Evolutionary conservation across 164 flowering plant genomes (phyloP).

Genomic region (Chloranthus sessilifolius): DNA sequence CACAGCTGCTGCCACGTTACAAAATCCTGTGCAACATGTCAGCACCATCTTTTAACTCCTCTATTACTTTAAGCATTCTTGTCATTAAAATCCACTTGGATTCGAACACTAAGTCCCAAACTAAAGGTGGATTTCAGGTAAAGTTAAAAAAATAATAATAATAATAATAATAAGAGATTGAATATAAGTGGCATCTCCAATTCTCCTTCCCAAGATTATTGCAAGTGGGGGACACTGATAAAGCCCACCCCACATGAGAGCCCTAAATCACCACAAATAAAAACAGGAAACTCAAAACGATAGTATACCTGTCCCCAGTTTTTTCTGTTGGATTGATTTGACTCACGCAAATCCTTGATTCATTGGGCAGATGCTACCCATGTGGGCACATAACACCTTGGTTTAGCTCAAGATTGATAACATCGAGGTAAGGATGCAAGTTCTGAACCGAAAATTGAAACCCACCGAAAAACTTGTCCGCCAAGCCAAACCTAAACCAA

Average conservation of each 20-base stretch:
- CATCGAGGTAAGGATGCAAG: no score
- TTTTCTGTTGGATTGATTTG: conserved; percentile 4
- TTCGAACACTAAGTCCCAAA: conserved; percentile 2
- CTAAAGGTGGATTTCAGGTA: not conserved
- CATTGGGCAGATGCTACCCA: conserved; percentile 2
- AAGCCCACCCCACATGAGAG: not conserved
- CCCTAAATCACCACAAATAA: not conserved
- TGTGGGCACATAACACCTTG: conserved; percentile 1
- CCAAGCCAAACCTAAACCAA: no score
- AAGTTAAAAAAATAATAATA: not conserved
- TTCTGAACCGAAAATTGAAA: no score
- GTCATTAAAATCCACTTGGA: conserved; percentile 5
- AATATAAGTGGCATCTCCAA: not conserved
- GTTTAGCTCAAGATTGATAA: not conserved
- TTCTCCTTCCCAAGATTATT: conserved; percentile 5
- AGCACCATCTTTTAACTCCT: not conserved
- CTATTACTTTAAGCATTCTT: not conserved
- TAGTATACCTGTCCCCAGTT: not conserved
- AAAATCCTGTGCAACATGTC: conserved; percentile 9
- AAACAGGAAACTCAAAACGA: no score
- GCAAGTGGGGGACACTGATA: conserved; percentile 6
- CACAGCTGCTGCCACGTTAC: conserved; percentile 6
- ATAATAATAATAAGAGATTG: no score
- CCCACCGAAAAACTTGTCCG: no score
- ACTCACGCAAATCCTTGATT: not conserved